Base-by-base conservation (phyloP, 2,329 filamentous ascomycete genomes). In the Xylariales sp. region DNA sequence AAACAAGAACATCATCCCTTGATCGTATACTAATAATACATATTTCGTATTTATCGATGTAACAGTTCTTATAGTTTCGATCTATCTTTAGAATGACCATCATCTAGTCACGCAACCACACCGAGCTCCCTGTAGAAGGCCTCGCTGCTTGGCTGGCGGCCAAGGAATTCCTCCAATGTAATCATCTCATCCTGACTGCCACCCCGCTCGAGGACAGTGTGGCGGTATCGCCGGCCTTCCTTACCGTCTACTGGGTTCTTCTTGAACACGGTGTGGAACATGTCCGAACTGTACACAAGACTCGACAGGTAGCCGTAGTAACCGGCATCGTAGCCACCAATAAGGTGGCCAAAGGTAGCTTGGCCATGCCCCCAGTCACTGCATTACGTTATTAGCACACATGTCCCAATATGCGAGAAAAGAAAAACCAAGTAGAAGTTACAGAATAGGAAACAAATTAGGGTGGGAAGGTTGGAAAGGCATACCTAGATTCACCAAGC, bases 311-410 rank as follows among this genome's bases (percentile, higher is more conserved):
- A 85, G 51, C 80, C 79, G 60, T 93, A 93, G 66, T 91, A 91
- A 29, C 86, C 85, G 20, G 87, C 86, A 59, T 91, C 87, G 54
- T 93, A 93, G 2, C 87, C 87, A 37, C 85, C 85, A 43, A 91
- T 86, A 46, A 91, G 70, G 61, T 93, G 87, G 13, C 86, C 85
- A 54, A 93, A 90, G 0, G 81, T 88, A 5, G 85, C 84, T 54
- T 90, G 79, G 11, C 86, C 85, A 50, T 89, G 76, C 28, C 84
- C 86, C 84, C 85, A 89, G n/a, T n/a, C n/a, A n/a, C n/a, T n/a
- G n/a, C n/a, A n/a, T n/a, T n/a, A n/a, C n/a, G n/a, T n/a, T n/a
- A n/a, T n/a, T n/a, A n/a, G n/a, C n/a, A n/a, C n/a, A n/a, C n/a
- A n/a, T 43, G 72, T 70, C 56, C 74, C 78, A 30, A 43, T 33